A percentile compares a stretch with the other conserved stretches of the same genome.
These are phyloP conservation scores for Plasmodium malariae DNA, from an alignment of 169 alveolate species.

Conservation along the genomic window DNA sequence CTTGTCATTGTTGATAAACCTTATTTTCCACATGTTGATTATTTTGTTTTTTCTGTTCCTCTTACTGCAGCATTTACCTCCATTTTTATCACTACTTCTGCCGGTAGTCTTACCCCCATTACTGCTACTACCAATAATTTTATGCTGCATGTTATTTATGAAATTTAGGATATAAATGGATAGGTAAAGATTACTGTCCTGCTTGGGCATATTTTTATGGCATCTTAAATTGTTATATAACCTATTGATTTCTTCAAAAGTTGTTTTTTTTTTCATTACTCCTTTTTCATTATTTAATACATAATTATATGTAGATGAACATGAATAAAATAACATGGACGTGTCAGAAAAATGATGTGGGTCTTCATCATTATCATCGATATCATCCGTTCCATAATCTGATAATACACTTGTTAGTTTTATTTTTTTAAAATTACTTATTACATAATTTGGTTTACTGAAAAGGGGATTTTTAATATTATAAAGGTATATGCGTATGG, in stretches of 20 bases:
- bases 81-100: no score
- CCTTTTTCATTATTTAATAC: constrained; percentile 10
- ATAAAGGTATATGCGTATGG: constrained; percentile 7
- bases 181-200: constrained; percentile 23
- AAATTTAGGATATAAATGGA: constrained; percentile 51
- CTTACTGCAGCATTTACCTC: not conserved
- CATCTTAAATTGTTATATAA: constrained; percentile 22
- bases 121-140: constrained; percentile 3
- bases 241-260: constrained; percentile 51
- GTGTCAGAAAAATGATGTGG: constrained; percentile 16
- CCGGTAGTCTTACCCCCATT: no score
- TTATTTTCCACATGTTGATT: constrained; percentile 44
- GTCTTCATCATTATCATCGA: constrained; percentile 10
- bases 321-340: constrained; percentile 13
- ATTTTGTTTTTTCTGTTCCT: not conserved
- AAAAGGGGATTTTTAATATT: constrained; percentile 22
- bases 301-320: not conserved
- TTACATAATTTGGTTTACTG: constrained; percentile 18
- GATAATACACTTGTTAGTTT: constrained; percentile 15
- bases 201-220: constrained; percentile 35
- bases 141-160: constrained; percentile 45
- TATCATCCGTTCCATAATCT: not conserved
- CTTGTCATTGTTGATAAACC: constrained; percentile 51
- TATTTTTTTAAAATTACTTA: not conserved
- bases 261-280: constrained; percentile 19